phyloP scores from a whole-genome alignment of 164 flowering plant genomes.

The Liquidambar formosana region DNA sequence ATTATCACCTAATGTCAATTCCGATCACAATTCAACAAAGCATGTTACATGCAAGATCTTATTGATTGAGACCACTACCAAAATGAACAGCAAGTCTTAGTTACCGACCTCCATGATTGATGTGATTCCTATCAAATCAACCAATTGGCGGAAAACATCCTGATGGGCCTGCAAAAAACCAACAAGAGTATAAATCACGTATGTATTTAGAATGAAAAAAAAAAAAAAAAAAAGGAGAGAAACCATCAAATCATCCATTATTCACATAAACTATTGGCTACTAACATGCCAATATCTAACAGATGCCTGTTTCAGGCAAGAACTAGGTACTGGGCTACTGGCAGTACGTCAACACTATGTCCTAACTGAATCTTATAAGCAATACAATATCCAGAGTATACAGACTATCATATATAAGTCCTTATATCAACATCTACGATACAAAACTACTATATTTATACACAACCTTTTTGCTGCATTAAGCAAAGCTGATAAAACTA shows the following conservation, averaged over 20 bases:
- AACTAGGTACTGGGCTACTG: neutral
- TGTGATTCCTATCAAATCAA: slow-evolving; percentile 97
- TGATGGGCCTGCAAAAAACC: slow-evolving; percentile 65
- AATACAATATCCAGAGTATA: neutral
- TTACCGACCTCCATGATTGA: slow-evolving; percentile 93
- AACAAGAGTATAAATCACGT: neutral
- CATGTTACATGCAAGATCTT: neutral
- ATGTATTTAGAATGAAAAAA: neutral
- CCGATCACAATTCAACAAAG: neutral
- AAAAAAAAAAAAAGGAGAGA: neutral
- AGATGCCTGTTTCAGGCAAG: neutral
- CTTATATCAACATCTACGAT: neutral
- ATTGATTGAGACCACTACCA: neutral
- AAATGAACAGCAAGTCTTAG: neutral
- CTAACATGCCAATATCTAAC: neutral
- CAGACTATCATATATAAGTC: neutral
- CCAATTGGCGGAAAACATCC: slow-evolving; percentile 73
- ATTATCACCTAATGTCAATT: neutral
- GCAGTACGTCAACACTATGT: neutral
- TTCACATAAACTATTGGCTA: neutral
- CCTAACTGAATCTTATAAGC: neutral
- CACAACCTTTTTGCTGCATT: neutral
- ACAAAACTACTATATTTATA: neutral
- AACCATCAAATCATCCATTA: neutral
- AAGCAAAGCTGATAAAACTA: neutral